Evolutionary conservation across 441 rosid genomes (phyloP), one percentile per base, ranked within the genome.

Genomic region (Croton laevigatus): DNA sequence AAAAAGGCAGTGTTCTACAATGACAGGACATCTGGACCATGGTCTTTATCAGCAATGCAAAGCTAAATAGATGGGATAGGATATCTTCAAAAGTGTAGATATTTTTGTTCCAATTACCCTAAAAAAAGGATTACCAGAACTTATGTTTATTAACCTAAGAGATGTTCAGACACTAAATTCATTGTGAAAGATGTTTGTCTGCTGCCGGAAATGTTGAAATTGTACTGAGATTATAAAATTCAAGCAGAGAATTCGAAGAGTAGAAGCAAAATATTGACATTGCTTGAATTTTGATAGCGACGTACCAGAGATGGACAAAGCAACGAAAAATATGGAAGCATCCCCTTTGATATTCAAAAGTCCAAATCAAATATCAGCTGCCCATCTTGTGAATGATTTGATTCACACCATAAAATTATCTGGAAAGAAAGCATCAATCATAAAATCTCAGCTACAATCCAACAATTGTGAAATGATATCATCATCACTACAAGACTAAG

Each of bases 231-330:
- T 45, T 54, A 74, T 61, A 62, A 36, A 62, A 19, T 62, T 49
- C 78, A 71, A 76, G 9, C n/a, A 20, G 61, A 49, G 63, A 65
- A 46, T 62, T 60, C 42, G 12, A 68, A 67, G 49, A n/a, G 71
- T 58, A 38, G 44, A 74, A 66, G 73, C 71, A 72, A 60, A 62
- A 51, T 4, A 14, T 6, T 20, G 8, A 14, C 19, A 8, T 40
- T n/a, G 69, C 60, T 57, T 58, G 59, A 49, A 34, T 32, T 19
- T 40, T 49, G 68, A 57, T 52, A 14, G 58, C 14, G 81, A 65
- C 65, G 1, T 19, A 40, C 54, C 17, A 55, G 10, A 7, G 27
- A 16, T 5, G 22, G 7, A 22, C 4, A 45, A 40, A 45, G 75
- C 44, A 71, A 55, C 62, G 53, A 40, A 58, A 10, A 68, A 46